A percentile compares a stretch with the other conserved stretches of the same genome.
phyloP scores from a whole-genome alignment of 78 protist genomes.

The Bodo saltans region DNA sequence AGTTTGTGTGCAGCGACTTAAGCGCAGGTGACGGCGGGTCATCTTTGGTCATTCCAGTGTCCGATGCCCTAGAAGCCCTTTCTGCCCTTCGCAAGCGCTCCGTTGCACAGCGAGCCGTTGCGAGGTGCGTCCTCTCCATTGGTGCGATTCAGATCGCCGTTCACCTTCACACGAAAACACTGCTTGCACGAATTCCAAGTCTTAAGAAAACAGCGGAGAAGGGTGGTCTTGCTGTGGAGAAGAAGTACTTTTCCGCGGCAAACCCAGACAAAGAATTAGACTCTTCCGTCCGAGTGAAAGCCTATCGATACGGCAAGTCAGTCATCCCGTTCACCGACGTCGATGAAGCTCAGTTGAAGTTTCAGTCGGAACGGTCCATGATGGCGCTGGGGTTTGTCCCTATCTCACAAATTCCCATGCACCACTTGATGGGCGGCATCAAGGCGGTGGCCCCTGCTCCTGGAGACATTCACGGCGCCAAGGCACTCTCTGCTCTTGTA shows the following conservation, averaged over 20 bases:
- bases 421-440: constrained; percentile 16
- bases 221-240: constrained; percentile 11
- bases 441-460: not conserved
- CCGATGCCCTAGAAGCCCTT: constrained; percentile 10
- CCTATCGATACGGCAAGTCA: constrained; percentile 22
- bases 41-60: not conserved
- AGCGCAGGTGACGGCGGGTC: no score
- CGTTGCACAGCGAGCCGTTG: not conserved
- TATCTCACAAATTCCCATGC: not conserved
- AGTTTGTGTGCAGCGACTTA: not conserved
- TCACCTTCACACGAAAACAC: constrained; percentile 1
- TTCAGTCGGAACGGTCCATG: not conserved
- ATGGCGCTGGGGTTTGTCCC: constrained; percentile 22
- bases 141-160: constrained; percentile 4
- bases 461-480: not conserved
- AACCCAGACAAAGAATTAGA: not conserved
- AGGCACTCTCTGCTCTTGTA: constrained; percentile 20
- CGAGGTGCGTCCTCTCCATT: constrained; percentile 5
- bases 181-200: not conserved
- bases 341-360: constrained; percentile 8
- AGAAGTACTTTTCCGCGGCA: constrained; percentile 2
- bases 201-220: not conserved
- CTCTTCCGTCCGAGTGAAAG: not conserved
- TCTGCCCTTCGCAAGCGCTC: not conserved
- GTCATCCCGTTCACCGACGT: constrained; percentile 32